Evolutionary conservation across 202 grass and related monocot species (phyloP).

Genomic region (Thinopyrum obtusiflorum): DNA sequence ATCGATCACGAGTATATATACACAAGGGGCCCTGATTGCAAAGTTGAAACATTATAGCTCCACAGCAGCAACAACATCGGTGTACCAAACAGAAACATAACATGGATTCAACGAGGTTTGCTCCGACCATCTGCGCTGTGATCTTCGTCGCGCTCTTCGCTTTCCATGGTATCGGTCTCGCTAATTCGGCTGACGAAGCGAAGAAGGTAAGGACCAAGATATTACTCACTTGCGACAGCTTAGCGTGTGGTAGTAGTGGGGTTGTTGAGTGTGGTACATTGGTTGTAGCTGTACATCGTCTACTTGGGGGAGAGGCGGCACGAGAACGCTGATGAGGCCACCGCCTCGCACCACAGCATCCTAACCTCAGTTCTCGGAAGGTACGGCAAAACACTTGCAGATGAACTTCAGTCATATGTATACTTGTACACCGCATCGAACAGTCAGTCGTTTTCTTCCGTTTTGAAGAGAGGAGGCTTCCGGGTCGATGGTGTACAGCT

Average conservation of each 20-base stretch:
- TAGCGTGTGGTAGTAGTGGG: too few species aligned
- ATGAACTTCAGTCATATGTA: neutral
- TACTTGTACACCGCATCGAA: neutral
- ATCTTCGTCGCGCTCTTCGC: neutral
- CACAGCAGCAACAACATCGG: neutral
- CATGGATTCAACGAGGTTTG: neutral
- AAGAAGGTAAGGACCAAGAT: neutral
- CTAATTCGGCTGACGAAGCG: neutral
- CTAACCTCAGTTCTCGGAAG: neutral
- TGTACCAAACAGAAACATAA: neutral
- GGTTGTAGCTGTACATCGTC: neutral
- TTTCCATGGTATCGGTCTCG: neutral
- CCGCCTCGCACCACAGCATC: neutral
- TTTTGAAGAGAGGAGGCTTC: conserved; percentile 37
- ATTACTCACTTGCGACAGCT: too few species aligned
- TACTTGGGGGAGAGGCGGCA: neutral
- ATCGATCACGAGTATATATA: neutral
- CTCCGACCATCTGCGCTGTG: neutral
- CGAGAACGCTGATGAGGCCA: neutral
- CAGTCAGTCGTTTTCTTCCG: neutral
- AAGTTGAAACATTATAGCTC: neutral
- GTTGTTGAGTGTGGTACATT: neutral
- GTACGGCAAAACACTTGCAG: neutral
- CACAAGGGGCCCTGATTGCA: neutral
- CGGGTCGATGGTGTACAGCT: conserved; percentile 43